Percentiles rank a stretch among this genome's conserved stretches.
Evolutionary conservation across 2,329 filamentous ascomycete genomes (phyloP).

Genomic region (Nigrospora sphaerica): DNA sequence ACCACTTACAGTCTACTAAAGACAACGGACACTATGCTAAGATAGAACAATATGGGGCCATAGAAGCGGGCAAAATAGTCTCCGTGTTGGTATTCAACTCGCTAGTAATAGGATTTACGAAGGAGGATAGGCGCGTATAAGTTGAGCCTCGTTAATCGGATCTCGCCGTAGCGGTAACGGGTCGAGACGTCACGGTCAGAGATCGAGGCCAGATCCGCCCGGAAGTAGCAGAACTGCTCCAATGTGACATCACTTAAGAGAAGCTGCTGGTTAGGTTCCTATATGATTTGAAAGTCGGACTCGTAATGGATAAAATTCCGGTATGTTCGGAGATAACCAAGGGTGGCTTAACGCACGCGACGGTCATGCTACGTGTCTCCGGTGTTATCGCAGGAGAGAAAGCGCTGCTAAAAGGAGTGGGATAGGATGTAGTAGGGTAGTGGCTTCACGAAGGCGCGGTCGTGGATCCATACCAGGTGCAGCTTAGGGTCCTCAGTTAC

Average conservation of each 20-base stretch:
- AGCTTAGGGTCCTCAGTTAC: conserved; percentile 24
- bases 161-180: conserved; percentile 10
- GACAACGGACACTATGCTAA: conserved; percentile 6
- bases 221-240: conserved; percentile 11
- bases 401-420: conserved; percentile 15
- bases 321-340: conserved; percentile 27
- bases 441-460: conserved; percentile 24
- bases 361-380: neutral
- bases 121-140: conserved; percentile 10
- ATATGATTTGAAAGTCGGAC: conserved; percentile 27
- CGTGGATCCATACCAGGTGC: conserved; percentile 24
- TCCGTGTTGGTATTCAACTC: conserved; percentile 9
- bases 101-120: conserved; percentile 7
- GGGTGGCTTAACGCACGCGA: conserved; percentile 9
- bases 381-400: conserved; percentile 5
- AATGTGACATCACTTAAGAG: conserved; percentile 8
- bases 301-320: conserved; percentile 20
- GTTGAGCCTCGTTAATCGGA: conserved; percentile 9
- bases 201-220: conserved; percentile 3
- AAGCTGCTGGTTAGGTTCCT: conserved; percentile 9
- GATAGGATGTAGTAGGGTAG: conserved; percentile 20
- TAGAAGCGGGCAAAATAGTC: conserved; percentile 12
- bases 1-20: conserved; percentile 5
- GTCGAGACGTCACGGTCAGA: conserved; percentile 7
- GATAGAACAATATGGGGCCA: conserved; percentile 10